phyloP scores from a whole-genome alignment of 192 early-diverging fungal genomes.

The Dissophora globulifera region DNA sequence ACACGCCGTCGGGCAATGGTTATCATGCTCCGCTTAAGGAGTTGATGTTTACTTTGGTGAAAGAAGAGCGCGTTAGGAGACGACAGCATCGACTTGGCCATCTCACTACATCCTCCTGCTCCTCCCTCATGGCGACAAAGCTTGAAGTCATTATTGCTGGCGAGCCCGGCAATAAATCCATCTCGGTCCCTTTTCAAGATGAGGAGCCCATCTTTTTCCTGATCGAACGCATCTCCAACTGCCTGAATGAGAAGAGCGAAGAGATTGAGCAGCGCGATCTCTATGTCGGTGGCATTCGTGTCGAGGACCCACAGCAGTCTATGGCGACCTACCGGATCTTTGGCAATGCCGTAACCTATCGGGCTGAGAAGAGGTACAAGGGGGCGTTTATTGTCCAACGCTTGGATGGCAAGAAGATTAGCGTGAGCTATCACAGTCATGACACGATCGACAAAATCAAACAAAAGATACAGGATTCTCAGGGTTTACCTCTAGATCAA shows the following conservation, averaged over 20 bases:
- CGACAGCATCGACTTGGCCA: too few relatives aligned
- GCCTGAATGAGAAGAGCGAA: neutral
- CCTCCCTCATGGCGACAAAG: too few relatives aligned
- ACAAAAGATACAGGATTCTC: too few relatives aligned
- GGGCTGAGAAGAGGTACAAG: too few relatives aligned
- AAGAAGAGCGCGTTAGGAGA: too few relatives aligned
- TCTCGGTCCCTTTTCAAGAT: neutral
- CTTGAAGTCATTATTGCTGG: neutral
- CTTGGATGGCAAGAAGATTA: neutral
- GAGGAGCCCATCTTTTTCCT: neutral
- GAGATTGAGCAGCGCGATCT: neutral
- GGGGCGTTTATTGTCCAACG: too few relatives aligned
- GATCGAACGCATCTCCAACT: neutral
- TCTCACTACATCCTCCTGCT: too few relatives aligned
- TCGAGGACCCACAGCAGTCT: neutral
- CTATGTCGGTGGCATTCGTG: neutral
- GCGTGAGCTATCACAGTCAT: neutral
- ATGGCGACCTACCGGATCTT: neutral
- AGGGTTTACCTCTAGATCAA: too few relatives aligned
- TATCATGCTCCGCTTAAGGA: too few relatives aligned
- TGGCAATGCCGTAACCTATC: neutral
- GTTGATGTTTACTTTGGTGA: too few relatives aligned
- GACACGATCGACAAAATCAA: too few relatives aligned
- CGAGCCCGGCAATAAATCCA: neutral
- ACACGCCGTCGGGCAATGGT: too few relatives aligned